Conservation (phyloP, 768 basidiomycete species). For the Mycena floridula region DNA sequence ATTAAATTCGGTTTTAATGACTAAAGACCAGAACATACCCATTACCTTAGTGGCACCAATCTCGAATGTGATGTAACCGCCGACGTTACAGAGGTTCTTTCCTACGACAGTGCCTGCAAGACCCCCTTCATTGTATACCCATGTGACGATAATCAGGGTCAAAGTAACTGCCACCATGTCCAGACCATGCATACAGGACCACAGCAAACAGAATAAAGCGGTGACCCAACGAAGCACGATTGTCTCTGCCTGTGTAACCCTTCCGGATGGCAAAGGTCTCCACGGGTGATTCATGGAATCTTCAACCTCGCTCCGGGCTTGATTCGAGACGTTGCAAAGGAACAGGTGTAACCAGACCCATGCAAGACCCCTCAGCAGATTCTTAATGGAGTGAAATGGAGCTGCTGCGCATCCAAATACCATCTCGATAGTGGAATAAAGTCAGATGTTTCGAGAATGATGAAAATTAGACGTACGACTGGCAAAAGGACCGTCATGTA, state of each 20-base stretch:
- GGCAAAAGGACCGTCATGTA: conserved; percentile 22
- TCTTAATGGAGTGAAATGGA: background rate
- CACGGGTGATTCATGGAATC: conserved; percentile 5
- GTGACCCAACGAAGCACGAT: conserved; percentile 1
- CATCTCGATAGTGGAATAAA: background rate
- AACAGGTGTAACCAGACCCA: background rate
- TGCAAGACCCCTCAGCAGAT: background rate
- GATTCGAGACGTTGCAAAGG: conserved; percentile 3
- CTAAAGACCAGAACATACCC: conserved; percentile 6
- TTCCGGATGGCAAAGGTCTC: conserved; percentile 1
- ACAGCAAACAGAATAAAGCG: background rate
- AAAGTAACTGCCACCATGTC: conserved; percentile 9
- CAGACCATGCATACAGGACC: conserved; percentile 8
- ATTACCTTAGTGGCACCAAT: conserved; percentile 17
- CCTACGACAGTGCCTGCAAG: conserved; percentile 13
- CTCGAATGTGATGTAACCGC: conserved; percentile 20
- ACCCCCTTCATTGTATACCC: conserved; percentile 19
- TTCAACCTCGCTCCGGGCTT: conserved; percentile 1
- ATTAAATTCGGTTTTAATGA: background rate
- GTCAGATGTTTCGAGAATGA: background rate
- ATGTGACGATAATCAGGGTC: conserved; percentile 10
- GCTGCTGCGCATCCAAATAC: background rate
- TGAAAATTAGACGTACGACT: conserved; percentile 10
- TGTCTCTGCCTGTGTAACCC: background rate
- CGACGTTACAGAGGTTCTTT: conserved; percentile 18